Conservation (phyloP, 495 filamentous ascomycete species). For the Chaetomium tenue region DNA sequence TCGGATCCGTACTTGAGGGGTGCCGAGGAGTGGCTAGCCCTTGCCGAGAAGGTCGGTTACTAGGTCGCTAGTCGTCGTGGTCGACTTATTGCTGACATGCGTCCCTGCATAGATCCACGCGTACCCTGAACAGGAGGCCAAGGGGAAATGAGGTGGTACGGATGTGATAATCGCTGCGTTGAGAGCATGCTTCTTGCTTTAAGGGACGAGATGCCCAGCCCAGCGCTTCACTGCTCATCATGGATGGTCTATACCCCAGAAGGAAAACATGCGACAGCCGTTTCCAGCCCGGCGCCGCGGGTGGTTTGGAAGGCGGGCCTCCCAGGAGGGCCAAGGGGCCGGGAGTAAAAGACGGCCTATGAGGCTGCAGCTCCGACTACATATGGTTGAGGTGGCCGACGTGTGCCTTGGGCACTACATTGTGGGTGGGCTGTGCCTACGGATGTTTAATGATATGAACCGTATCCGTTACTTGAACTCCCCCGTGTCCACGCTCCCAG, state of each 20-base stretch:
- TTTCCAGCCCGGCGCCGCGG: too few species aligned
- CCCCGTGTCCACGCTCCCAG: neutral
- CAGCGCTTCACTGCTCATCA: neutral
- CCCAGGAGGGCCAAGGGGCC: too few species aligned
- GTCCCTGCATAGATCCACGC: constrained; percentile 4
- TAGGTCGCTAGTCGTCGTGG: neutral
- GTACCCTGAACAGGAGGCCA: neutral
- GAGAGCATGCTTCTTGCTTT: neutral
- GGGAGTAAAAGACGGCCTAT: too few species aligned
- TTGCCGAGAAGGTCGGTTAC: constrained; percentile 58
- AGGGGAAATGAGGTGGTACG: constrained; percentile 10
- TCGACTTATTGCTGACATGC: neutral
- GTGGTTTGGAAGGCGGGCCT: too few species aligned
- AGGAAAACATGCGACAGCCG: too few species aligned
- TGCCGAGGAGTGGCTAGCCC: constrained; percentile 79
- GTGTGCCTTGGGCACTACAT: too few species aligned
- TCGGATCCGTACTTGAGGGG: constrained; percentile 59
- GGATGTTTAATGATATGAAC: neutral
- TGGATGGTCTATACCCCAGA: too few species aligned
- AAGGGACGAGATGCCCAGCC: too few species aligned
- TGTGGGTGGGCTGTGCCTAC: too few species aligned
- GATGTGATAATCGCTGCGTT: neutral
- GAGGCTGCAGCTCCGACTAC: too few species aligned
- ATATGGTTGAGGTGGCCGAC: too few species aligned
- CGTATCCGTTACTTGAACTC: constrained; percentile 8